Evolutionary conservation across 2,329 filamentous ascomycete species (phyloP).

Genomic region (Fusarium bulbicola): DNA sequence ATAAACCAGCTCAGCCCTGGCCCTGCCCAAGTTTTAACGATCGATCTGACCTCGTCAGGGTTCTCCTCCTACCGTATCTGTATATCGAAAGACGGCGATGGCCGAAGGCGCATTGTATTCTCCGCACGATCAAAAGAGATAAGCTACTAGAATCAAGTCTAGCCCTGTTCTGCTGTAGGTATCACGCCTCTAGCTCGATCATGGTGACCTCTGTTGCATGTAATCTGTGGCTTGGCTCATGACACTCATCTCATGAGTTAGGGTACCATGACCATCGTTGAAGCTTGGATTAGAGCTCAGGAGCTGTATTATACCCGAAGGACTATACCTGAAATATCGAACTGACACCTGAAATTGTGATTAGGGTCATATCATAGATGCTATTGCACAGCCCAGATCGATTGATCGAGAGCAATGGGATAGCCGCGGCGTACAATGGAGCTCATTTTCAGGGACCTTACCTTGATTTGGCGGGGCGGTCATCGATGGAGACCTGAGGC

Average conservation of each 20-base stretch:
- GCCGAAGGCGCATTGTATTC: slow-evolving; percentile 17
- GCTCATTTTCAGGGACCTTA: slow-evolving; percentile 7
- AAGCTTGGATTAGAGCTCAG: not conserved
- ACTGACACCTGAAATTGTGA: not conserved
- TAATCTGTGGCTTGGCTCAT: slow-evolving; percentile 33
- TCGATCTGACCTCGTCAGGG: slow-evolving; percentile 25
- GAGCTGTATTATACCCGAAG: not conserved
- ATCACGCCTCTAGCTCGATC: slow-evolving; percentile 36
- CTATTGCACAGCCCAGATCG: slow-evolving; percentile 1
- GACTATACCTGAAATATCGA: not conserved
- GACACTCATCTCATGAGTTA: slow-evolving; percentile 17
- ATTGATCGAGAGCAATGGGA: slow-evolving; percentile 4
- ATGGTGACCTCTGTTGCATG: slow-evolving; percentile 17
- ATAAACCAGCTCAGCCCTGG: slow-evolving; percentile 12
- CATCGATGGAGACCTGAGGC: slow-evolving; percentile 31
- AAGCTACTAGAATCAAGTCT: slow-evolving; percentile 29
- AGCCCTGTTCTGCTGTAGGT: slow-evolving; percentile 35
- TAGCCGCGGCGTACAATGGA: slow-evolving; percentile 4
- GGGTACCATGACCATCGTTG: slow-evolving; percentile 3
- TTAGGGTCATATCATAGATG: not conserved
- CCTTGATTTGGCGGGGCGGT: not conserved
- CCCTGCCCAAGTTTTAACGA: slow-evolving; percentile 32
- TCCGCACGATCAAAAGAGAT: slow-evolving; percentile 41
- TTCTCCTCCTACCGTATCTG: slow-evolving; percentile 34
- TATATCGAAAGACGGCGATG: slow-evolving; percentile 32